phyloP scores from a whole-genome alignment of 1,284 basidiomycete species.

The Filobasidium uniguttulatum region DNA sequence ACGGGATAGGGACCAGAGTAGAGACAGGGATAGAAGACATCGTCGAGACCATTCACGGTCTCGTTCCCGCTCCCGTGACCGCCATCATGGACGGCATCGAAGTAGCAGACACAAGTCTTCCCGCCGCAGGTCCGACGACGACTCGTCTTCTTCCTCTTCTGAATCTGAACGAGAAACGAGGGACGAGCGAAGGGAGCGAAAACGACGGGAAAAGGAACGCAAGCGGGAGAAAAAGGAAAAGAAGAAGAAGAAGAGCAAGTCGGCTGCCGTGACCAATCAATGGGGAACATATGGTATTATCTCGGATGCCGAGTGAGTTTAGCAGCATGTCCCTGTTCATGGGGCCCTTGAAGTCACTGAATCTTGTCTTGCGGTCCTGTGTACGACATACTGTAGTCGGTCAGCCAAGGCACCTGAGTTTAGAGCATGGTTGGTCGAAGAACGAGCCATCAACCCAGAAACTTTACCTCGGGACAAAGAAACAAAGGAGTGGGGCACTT shows the following conservation, averaged over 20 bases:
- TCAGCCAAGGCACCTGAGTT: conserved; percentile 47
- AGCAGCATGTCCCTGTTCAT: no score
- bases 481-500: conserved; percentile 65
- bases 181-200: conserved; percentile 38
- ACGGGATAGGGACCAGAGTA: background rate
- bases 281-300: conserved; percentile 85
- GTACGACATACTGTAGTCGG: background rate
- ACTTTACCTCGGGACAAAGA: conserved; percentile 65
- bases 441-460: conserved; percentile 74
- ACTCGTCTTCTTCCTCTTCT: background rate
- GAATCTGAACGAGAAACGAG: background rate
- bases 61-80: background rate
- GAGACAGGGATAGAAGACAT: background rate
- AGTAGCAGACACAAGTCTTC: background rate
- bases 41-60: background rate
- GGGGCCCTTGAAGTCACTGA: no score
- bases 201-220: conserved; percentile 43
- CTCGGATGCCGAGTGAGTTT: conserved; percentile 59
- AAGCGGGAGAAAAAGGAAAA: conserved; percentile 18
- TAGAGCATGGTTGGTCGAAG: conserved; percentile 76
- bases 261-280: conserved; percentile 45
- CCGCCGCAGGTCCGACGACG: background rate
- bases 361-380: background rate
- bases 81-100: background rate
- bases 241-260: conserved; percentile 46